Percentiles rank a stretch among this genome's conserved stretches.
Evolutionary conservation across 2,329 filamentous ascomycete genomes (phyloP).

Genomic region (Nemania abortiva): DNA sequence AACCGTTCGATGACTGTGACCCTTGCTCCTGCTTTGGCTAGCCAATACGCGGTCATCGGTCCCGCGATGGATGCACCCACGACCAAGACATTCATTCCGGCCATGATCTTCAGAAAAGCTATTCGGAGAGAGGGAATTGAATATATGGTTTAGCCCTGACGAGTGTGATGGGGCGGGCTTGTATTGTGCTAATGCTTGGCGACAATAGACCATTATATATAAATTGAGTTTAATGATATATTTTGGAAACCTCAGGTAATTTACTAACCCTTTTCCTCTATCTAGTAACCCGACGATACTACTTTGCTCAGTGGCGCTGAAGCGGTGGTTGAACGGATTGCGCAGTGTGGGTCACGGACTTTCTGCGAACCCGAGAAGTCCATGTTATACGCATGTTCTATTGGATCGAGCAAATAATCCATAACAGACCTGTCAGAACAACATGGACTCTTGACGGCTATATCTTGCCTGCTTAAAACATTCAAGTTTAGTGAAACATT

Average conservation of each 20-base stretch:
- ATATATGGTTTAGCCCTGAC: not conserved
- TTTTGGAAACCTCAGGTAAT: not conserved
- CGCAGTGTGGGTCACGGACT: slow-evolving; percentile 20
- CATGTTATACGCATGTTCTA: no score
- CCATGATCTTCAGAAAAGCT: slow-evolving; percentile 4
- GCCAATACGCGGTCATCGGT: slow-evolving; percentile 45
- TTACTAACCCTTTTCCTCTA: not conserved
- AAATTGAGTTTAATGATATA: not conserved
- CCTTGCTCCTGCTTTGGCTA: slow-evolving; percentile 39
- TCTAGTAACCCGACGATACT: not conserved
- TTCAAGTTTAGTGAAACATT: no score
- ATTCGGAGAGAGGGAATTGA: not conserved
- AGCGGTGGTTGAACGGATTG: slow-evolving; percentile 12
- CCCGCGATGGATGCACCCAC: slow-evolving; percentile 42
- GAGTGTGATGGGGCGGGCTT: not conserved
- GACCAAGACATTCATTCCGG: slow-evolving; percentile 31
- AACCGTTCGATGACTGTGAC: slow-evolving; percentile 49
- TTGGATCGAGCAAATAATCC: no score
- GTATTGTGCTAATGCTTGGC: not conserved
- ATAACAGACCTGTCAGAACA: no score
- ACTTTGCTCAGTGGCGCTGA: not conserved
- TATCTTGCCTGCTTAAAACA: no score
- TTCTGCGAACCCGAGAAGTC: slow-evolving; percentile 15
- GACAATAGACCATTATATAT: slow-evolving; percentile 14
- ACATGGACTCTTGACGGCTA: no score